Evolutionary conservation across 208 protist species (phyloP), one percentile per base, ranked within the genome.

Genomic region (Porcisia hertigi): DNA sequence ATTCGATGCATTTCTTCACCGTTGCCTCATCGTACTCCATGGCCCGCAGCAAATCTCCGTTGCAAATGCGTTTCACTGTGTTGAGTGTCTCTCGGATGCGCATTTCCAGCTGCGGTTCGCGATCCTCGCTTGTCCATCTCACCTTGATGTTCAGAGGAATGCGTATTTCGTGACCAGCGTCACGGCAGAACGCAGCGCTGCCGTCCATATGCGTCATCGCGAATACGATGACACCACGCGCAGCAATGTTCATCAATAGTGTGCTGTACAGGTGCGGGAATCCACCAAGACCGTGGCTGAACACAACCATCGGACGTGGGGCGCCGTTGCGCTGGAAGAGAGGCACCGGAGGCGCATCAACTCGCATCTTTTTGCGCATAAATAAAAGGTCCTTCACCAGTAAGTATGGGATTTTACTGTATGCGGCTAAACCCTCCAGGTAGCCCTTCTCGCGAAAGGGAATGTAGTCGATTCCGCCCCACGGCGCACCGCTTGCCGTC

Each of bases 281-380:
- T 8, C 85, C 94, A 5, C 71, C 45, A 18, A 96, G 81, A 77
- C 92, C 94, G 81, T 97, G 94, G 77, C 90, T 95, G 75, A 96
- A 95, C 34, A 96, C 6, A 45, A 95, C 58, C 39, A 95, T 67
- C 2, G 86, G 88, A 1, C 84, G 86, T 20, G 76, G 84, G 8
- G n/a, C 54, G n/a, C 76, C 83, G 47, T 85, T 74, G 34, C 49
- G 45, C 34, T 70, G 71, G 36, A 88, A 71, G 12, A 97, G 81
- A 23, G 89, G 74, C 69, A 80, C 66, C 2, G 75, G 72, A 52
- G 58, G 41, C 18, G 84, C 86, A 49, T 80, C 62, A 25, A 34
- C 3, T 0, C 69, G 78, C 54, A 82, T 82, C 14, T 70, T 43
- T 12, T 84, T 43, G 23, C 83, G 83, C 4, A 75, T 76, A 63